phyloP scores from a whole-genome alignment of 2,329 filamentous ascomycete species.

The Didymella lethalis region DNA sequence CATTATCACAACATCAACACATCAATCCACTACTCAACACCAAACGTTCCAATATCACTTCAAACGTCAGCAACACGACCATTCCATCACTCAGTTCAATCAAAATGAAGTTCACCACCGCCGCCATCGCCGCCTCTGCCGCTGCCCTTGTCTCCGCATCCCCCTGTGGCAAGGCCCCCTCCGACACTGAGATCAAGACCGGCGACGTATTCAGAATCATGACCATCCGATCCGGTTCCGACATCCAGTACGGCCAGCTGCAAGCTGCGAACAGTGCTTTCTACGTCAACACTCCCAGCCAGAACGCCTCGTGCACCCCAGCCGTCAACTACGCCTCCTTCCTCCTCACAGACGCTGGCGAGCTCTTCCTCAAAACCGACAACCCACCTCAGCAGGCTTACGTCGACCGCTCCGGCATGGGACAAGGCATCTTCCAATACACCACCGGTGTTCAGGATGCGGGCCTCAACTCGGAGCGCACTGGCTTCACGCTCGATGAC shows the following conservation, averaged over 20 bases:
- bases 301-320: constrained; percentile 60
- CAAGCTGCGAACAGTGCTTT: constrained; percentile 58
- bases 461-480: constrained; percentile 56
- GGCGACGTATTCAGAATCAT: constrained; percentile 58
- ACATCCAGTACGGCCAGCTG: constrained; percentile 58
- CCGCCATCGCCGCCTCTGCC: constrained; percentile 31
- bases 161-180: constrained; percentile 29
- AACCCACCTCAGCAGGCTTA: constrained; percentile 59
- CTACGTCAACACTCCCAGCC: constrained; percentile 52
- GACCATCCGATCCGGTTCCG: constrained; percentile 59
- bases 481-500: constrained; percentile 58
- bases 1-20: constrained; percentile 17
- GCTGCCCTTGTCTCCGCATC: constrained; percentile 39
- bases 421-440: constrained; percentile 63
- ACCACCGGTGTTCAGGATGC: constrained; percentile 55
- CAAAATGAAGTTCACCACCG: constrained; percentile 45
- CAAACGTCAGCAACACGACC: not conserved
- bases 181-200: constrained; percentile 33
- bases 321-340: constrained; percentile 59
- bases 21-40: constrained; percentile 13
- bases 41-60: constrained; percentile 5
- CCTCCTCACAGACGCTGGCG: constrained; percentile 54
- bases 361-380: constrained; percentile 58
- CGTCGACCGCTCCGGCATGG: constrained; percentile 67
- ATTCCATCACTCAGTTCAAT: constrained; percentile 19